These are phyloP conservation scores for Lepidium aucheri DNA, from an alignment of 345 rosid species.

Conservation along the genomic window DNA sequence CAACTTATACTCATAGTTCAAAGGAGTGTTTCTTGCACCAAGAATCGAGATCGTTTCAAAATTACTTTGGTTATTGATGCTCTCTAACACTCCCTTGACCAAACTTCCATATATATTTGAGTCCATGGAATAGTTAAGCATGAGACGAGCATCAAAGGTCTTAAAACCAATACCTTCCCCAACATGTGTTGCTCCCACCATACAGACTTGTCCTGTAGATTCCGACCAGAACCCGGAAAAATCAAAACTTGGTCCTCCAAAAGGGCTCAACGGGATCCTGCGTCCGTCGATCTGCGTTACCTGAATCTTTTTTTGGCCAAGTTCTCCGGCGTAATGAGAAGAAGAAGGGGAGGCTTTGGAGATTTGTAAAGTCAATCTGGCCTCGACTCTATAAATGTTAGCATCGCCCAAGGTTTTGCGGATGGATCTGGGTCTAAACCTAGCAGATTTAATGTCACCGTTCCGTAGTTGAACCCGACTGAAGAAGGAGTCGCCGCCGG, in stretches of 20 bases:
- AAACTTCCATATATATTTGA: conserved; percentile 45
- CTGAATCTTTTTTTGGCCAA: conserved; percentile 29
- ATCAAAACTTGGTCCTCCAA: conserved; percentile 28
- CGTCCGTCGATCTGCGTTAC: conserved; percentile 45
- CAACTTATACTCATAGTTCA: conserved; percentile 48
- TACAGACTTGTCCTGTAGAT: conserved; percentile 64
- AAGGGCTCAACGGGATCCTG: conserved; percentile 29
- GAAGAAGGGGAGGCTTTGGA: conserved; percentile 22
- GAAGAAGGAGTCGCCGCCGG: conserved; percentile 44
- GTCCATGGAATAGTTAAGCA: conserved; percentile 48
- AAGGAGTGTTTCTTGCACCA: conserved; percentile 37
- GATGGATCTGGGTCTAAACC: conserved; percentile 20
- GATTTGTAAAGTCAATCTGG: conserved; percentile 28
- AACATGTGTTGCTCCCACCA: conserved; percentile 65
- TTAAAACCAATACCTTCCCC: conserved; percentile 27
- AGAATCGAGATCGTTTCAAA: conserved; percentile 55
- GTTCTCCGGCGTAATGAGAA: conserved; percentile 11
- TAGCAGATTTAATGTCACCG: conserved; percentile 19
- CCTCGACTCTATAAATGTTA: conserved; percentile 29
- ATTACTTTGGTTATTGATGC: conserved; percentile 28
- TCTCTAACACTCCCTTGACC: conserved; percentile 56
- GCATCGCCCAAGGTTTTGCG: conserved; percentile 18
- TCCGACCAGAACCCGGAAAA: conserved; percentile 69
- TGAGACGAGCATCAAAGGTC: conserved; percentile 38
- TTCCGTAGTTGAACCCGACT: background rate